Evolutionary conservation across 345 rosid species (phyloP).

Genomic region (Rhodamnia argentea): DNA sequence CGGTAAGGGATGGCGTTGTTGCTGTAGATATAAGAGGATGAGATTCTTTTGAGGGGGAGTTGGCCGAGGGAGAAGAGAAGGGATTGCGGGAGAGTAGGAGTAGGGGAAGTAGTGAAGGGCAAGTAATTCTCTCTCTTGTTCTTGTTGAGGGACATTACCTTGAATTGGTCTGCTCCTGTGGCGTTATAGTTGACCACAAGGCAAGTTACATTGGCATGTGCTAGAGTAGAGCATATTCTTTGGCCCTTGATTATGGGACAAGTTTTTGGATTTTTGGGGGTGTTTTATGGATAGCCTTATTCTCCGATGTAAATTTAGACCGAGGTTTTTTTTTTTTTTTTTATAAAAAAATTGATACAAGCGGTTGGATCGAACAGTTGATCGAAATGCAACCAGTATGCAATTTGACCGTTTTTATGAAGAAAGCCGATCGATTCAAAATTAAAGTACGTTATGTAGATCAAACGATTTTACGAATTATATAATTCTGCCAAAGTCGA

Average conservation of each 20-base stretch:
- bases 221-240: not conserved
- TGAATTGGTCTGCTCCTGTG: not conserved
- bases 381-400: no score
- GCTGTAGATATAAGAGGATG: not conserved
- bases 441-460: no score
- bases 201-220: constrained; percentile 6
- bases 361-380: no score
- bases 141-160: not conserved
- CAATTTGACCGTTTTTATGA: no score
- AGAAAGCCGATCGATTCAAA: no score
- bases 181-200: constrained; percentile 7
- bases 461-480: no score
- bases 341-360: no score
- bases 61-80: constrained; percentile 24
- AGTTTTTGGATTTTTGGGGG: not conserved
- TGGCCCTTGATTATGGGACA: not conserved
- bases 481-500: not conserved
- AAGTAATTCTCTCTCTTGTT: not conserved
- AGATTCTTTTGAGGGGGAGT: constrained; percentile 32
- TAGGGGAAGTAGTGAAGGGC: constrained; percentile 2
- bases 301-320: no score
- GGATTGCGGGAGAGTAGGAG: constrained; percentile 31
- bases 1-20: not conserved
- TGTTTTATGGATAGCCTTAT: no score
- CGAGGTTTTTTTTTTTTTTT: no score